Evolutionary conservation across 1,139 yeast species (phyloP).

Genomic region (Zygosaccharomyces pseudobailii): DNA sequence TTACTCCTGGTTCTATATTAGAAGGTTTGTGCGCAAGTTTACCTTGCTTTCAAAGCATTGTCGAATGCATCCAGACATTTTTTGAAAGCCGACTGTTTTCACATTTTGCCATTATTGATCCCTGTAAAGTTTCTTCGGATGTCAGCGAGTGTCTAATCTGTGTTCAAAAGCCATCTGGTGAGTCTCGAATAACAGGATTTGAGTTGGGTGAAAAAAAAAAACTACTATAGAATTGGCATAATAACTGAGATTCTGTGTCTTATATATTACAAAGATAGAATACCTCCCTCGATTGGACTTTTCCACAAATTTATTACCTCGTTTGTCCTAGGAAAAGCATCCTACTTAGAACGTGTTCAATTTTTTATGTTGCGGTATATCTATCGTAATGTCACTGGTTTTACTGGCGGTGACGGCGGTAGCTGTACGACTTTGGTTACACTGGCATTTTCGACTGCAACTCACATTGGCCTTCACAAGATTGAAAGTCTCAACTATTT

Average conservation of each 20-base stretch:
- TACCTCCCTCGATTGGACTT: conserved; percentile 9
- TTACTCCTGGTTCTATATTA: too few relatives aligned
- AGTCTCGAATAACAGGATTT: conserved; percentile 1
- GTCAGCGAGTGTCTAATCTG: not conserved
- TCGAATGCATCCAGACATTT: not conserved
- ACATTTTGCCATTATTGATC: conserved; percentile 1
- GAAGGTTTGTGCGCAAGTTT: too few relatives aligned
- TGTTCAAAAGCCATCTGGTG: not conserved
- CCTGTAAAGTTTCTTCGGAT: conserved; percentile 1
- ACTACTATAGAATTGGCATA: conserved; percentile 5
- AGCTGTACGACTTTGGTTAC: too few relatives aligned
- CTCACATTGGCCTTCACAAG: too few relatives aligned
- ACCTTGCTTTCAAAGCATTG: too few relatives aligned
- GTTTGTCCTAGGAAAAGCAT: conserved; percentile 10
- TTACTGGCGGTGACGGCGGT: too few relatives aligned
- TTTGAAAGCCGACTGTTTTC: not conserved
- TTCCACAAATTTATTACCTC: conserved; percentile 13
- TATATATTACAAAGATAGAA: not conserved
- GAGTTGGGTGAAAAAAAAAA: conserved; percentile 8
- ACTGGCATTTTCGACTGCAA: too few relatives aligned
- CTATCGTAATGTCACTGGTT: not conserved
- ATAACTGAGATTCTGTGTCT: conserved; percentile 12
- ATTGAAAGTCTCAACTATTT: too few relatives aligned
- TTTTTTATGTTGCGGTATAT: conserved; percentile 13
- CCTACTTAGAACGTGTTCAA: conserved; percentile 14